phyloP scores from a whole-genome alignment of 768 basidiomycete genomes.

The Mycena kentingensis region DNA sequence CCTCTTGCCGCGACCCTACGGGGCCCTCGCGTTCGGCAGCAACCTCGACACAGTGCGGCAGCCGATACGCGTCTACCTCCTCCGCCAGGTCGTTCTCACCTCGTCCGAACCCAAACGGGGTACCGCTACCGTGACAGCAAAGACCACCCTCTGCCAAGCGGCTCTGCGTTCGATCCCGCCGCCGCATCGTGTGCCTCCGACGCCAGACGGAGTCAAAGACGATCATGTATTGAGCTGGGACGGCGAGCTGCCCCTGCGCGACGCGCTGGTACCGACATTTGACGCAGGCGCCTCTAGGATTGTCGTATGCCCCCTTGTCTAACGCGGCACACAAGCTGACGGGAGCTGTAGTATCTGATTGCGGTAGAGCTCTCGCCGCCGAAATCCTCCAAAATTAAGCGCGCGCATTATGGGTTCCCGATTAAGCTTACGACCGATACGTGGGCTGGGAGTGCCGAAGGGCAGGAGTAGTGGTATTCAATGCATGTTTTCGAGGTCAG shows the following conservation, averaged over 20 bases:
- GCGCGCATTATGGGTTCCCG: slow-evolving; percentile 13
- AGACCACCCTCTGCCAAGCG: slow-evolving; percentile 8
- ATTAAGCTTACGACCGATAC: slow-evolving; percentile 17
- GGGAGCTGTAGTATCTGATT: slow-evolving; percentile 8
- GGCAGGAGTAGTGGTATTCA: neutral
- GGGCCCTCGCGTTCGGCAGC: too few species aligned
- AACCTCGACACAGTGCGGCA: neutral
- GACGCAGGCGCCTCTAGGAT: slow-evolving; percentile 10
- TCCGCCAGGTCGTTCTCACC: slow-evolving; percentile 8
- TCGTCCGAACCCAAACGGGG: neutral
- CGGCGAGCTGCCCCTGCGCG: slow-evolving; percentile 11
- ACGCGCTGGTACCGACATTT: slow-evolving; percentile 5
- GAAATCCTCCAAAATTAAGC: neutral
- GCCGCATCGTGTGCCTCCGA: neutral
- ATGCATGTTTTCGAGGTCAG: neutral
- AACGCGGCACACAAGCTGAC: neutral
- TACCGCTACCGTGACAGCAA: neutral
- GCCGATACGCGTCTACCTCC: slow-evolving; percentile 16
- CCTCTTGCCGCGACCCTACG: neutral
- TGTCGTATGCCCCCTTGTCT: neutral
- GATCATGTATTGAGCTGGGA: slow-evolving; percentile 11
- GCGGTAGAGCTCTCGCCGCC: slow-evolving; percentile 15
- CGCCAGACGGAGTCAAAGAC: neutral
- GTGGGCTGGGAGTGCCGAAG: slow-evolving; percentile 14
- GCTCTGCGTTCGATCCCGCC: slow-evolving; percentile 9